Evolutionary conservation across 2,329 filamentous ascomycete genomes (phyloP), one percentile per base, ranked within the genome.

Genomic region (Pyrenophora teres): DNA sequence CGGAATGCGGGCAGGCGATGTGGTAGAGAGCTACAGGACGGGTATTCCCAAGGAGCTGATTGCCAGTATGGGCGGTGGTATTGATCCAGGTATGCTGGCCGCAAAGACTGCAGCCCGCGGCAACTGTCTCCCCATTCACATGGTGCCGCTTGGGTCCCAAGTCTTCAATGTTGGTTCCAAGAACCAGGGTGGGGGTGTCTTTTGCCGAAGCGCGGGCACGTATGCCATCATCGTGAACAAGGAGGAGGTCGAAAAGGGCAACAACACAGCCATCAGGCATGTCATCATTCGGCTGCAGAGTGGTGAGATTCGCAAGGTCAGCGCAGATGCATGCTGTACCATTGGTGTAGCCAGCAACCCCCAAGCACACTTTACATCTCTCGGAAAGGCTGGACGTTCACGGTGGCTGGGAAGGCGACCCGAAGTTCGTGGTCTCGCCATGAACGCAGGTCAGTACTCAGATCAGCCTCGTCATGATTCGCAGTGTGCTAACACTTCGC

Each of bases 21-120:
- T 89, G 19, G 87, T 99, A 13, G 88, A 97, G 78, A 97, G 92
- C 76, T 99, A 94, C 77, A 86, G 92, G 61, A 79, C 87, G 6
- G 95, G 94, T 60, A 94, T 99, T 53, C 94, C 95, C 1, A 81
- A 89, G 58, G 88, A 94, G 59, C 79, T 99, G 49, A 83, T 97
- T 67, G 86, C 88, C 43, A 92, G 87, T 70, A 97, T 99, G 92
- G 94, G 94, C 55, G 93, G 94, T 63, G 79, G 87, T 36, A 83
- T 97, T 43, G 94, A 99, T 81, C 92, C 93, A 9, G 95, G 95
- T 87, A 90, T 99, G 73, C 78, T 99, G 56, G 94, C 95, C 6
- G 90, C 94, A 25, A 94, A 90, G 78, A 99, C 95, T 19, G 92
- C 92, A 1, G 92, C 92, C 79, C 84, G 91, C 68, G 94, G 94